Evolutionary conservation across 2,329 filamentous ascomycete genomes (phyloP), one percentile per base, ranked within the genome.

Genomic region (Botrytis paeoniae): DNA sequence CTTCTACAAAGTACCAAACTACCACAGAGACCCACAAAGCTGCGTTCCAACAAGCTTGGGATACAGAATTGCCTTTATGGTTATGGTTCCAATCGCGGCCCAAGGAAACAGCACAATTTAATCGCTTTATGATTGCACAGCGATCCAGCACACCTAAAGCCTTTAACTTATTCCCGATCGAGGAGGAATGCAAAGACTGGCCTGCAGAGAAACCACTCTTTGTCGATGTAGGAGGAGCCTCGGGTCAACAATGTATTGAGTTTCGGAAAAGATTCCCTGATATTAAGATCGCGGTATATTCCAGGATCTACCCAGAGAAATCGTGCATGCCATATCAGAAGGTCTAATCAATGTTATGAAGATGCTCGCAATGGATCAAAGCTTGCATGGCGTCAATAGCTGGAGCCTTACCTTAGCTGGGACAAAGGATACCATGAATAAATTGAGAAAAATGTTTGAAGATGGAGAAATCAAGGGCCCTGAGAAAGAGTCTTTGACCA

Each of bases 291-390:
- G 79, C 5, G 75, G 84, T 9, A 78, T 85, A 7, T 74, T 86
- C 3, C 82, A 86, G 73, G 84, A 86, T 72, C 75, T 80, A 1
- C 80, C 80, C 0, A 12, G 45, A 39, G 45, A 54, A 12, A 37
- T 74, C 0, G 73, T 79, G 41, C 48, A 65, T 35, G 78, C 78
- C 1, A 14, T n/a, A 2, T 29, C 54, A 2, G 20, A 63, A 29
- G 77, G 83, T 25, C 73, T 77, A 32, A 25, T 71, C 9, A 51
- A 64, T 41, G 32, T 71, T 5, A 51, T 48, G 29, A 64, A 54
- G n/a, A 71, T 71, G 59, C n/a, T 71, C 8, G 59, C 8, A 22
- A 57, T 64, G 60, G 59, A 54, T 51, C 69, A 71, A 54, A 71
- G 57, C 61, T 32, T 71, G 32, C 32, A 37, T 29, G 69, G 69